Conservation (phyloP, 805 yeast species). For the Yarrowia yakushimensis region DNA sequence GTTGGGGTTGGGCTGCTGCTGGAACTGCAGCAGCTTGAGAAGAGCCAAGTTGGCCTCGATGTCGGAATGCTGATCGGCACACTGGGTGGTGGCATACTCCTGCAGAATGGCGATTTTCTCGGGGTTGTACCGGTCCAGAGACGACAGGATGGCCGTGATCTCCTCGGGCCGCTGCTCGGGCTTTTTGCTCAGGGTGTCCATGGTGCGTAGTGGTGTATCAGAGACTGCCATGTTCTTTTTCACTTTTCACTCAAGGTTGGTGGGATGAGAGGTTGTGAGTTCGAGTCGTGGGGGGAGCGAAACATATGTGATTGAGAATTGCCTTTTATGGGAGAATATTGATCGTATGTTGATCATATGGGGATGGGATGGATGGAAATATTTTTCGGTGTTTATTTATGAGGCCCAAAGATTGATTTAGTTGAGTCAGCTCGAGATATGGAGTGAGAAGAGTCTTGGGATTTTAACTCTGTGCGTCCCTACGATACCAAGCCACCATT, state of each 20-base stretch:
- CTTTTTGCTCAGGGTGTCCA: slow-evolving; percentile 24
- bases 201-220: background rate
- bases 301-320: too few relatives aligned
- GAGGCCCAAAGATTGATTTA: too few relatives aligned
- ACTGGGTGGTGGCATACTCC: slow-evolving; percentile 45
- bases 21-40: slow-evolving; percentile 44
- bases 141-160: slow-evolving; percentile 42
- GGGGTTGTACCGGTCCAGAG: slow-evolving; percentile 46
- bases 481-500: too few relatives aligned
- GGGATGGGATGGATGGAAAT: too few relatives aligned
- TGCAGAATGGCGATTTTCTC: slow-evolving; percentile 45
- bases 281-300: too few relatives aligned
- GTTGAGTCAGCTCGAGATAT: too few relatives aligned
- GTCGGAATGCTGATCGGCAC: slow-evolving; percentile 41
- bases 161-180: slow-evolving; percentile 39
- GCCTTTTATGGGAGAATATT: too few relatives aligned
- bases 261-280: background rate
- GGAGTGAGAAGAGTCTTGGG: too few relatives aligned
- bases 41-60: slow-evolving; percentile 47
- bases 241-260: slow-evolving; percentile 1
- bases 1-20: slow-evolving; percentile 36
- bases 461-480: too few relatives aligned
- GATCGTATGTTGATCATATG: too few relatives aligned
- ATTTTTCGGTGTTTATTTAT: too few relatives aligned
- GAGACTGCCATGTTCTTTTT: background rate